phyloP scores from a whole-genome alignment of 1,284 basidiomycete species.

The Austroboletus olivaceoglutinosus region DNA sequence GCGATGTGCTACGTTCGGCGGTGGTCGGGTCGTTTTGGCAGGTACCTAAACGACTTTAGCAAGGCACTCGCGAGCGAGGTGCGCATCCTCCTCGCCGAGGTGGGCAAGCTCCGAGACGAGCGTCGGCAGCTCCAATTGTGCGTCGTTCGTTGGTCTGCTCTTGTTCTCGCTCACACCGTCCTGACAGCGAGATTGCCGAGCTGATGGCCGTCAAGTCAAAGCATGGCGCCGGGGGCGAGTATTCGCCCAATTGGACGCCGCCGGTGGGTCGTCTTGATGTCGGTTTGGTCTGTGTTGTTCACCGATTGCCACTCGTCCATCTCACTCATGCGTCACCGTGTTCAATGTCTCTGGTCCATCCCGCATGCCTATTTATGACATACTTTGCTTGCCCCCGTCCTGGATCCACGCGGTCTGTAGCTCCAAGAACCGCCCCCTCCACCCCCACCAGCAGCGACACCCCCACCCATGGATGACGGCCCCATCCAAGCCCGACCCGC shows the following conservation, averaged over 20 bases:
- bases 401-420: slow-evolving; percentile 8
- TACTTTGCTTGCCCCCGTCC: background rate
- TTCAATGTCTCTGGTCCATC: too few species aligned
- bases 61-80: slow-evolving; percentile 62
- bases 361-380: too few species aligned
- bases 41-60: slow-evolving; percentile 69
- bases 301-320: background rate
- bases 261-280: slow-evolving; percentile 38
- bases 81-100: slow-evolving; percentile 60
- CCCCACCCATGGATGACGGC: slow-evolving; percentile 40
- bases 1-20: background rate
- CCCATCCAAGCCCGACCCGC: slow-evolving; percentile 56
- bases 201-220: slow-evolving; percentile 74
- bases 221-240: slow-evolving; percentile 68
- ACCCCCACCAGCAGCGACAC: slow-evolving; percentile 31
- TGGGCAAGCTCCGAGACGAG: slow-evolving; percentile 73
- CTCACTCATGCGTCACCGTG: background rate
- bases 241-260: slow-evolving; percentile 63
- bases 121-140: slow-evolving; percentile 67
- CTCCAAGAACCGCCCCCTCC: slow-evolving; percentile 37
- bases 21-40: slow-evolving; percentile 22
- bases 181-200: slow-evolving; percentile 70
- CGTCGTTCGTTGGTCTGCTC: slow-evolving; percentile 28
- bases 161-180: slow-evolving; percentile 1
- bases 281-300: background rate